Percentiles rank a stretch among this genome's conserved stretches.
These are phyloP conservation scores for Claviceps digitariae DNA, from an alignment of 2,329 filamentous ascomycete species.

Conservation along the genomic window DNA sequence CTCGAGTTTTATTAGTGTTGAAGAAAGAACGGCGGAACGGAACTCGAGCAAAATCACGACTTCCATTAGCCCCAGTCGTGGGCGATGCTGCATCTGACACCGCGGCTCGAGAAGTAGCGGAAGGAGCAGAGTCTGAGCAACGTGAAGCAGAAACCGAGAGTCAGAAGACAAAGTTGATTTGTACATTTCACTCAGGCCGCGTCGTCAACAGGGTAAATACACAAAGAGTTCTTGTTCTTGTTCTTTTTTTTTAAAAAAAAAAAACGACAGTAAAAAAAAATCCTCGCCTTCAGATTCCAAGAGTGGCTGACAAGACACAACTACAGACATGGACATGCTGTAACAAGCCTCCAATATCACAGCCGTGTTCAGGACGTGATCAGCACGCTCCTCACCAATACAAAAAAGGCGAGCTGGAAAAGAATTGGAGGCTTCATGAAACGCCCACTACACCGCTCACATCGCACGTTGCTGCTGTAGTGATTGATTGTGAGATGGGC, in stretches of 20 bases:
- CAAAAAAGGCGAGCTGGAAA: conserved; percentile 13
- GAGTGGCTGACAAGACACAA: background rate
- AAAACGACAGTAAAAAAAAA: too few species aligned
- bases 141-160: background rate
- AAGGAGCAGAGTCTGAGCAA: background rate
- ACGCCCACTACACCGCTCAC: conserved; percentile 5
- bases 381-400: conserved; percentile 15
- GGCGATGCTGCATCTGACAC: background rate
- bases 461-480: conserved; percentile 19
- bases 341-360: conserved; percentile 9
- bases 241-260: too few species aligned
- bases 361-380: conserved; percentile 14
- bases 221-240: background rate
- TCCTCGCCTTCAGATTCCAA: background rate
- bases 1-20: background rate
- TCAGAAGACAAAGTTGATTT: conserved; percentile 6
- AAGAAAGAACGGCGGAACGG: conserved; percentile 1
- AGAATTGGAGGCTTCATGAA: conserved; percentile 13
- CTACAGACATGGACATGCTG: conserved; percentile 20
- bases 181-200: conserved; percentile 17
- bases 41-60: background rate
- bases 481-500: conserved; percentile 44
- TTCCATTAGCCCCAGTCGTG: background rate
- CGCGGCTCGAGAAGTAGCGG: background rate
- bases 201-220: conserved; percentile 14